Conservation (phyloP, 345 rosid species). For the Anastatica hierochuntica region DNA sequence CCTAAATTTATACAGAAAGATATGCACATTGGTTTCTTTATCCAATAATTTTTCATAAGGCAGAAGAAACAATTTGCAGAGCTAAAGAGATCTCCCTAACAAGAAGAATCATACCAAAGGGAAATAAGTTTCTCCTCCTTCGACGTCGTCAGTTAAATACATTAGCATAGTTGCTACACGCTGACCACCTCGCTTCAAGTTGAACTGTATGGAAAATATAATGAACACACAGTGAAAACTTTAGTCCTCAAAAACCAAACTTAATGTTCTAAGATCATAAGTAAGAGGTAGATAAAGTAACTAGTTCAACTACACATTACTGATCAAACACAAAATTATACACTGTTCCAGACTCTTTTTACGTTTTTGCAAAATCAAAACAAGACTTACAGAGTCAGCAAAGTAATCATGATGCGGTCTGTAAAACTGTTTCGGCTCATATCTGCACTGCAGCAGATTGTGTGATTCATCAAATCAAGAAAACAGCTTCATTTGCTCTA, state of each 20-base stretch:
- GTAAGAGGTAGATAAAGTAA: background rate
- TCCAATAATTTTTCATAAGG: too few species aligned
- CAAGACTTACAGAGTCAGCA: constrained; percentile 66
- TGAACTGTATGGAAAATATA: too few species aligned
- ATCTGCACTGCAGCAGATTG: constrained; percentile 82
- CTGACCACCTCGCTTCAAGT: constrained; percentile 89
- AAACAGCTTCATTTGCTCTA: constrained; percentile 27
- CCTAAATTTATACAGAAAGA: constrained; percentile 37
- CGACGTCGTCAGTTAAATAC: constrained; percentile 78
- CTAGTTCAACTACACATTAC: background rate
- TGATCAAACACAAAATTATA: background rate
- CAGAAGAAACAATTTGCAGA: background rate
- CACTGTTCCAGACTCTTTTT: background rate
- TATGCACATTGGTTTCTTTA: background rate
- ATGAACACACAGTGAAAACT: too few species aligned
- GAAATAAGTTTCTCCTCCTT: constrained; percentile 97
- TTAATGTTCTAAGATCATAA: background rate
- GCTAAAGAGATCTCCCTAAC: background rate
- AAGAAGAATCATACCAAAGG: constrained; percentile 51
- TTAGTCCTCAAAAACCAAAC: background rate
- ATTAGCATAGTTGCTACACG: constrained; percentile 87
- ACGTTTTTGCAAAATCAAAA: too few species aligned
- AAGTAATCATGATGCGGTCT: constrained; percentile 94
- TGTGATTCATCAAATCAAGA: constrained; percentile 42
- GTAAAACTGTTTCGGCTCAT: constrained; percentile 76